Conservation (phyloP, 805 yeast species). For the Ogataea nakhonphanomensis region DNA sequence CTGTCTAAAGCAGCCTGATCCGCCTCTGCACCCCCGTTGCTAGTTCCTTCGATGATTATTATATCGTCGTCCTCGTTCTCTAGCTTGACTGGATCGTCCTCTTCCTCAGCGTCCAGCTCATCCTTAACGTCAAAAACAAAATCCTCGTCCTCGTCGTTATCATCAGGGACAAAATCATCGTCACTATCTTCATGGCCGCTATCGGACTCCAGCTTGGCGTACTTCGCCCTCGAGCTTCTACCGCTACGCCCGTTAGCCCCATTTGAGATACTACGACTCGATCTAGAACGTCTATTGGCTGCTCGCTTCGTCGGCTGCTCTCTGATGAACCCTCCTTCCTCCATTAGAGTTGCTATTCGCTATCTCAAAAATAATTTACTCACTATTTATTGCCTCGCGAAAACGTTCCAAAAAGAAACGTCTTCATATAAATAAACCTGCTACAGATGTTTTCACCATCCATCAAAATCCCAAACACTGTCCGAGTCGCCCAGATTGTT, state of each 20-base stretch:
- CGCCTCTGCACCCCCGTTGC: slow-evolving; percentile 8
- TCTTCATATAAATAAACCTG: too few relatives aligned
- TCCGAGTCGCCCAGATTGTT: slow-evolving; percentile 2
- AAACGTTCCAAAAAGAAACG: slow-evolving; percentile 5
- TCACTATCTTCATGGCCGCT: slow-evolving; percentile 10
- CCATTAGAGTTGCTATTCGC: slow-evolving; percentile 8
- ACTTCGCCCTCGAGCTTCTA: slow-evolving; percentile 9
- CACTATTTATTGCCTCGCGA: slow-evolving; percentile 6
- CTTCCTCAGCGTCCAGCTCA: slow-evolving; percentile 15
- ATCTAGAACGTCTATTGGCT: slow-evolving; percentile 14
- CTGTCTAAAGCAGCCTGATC: slow-evolving; percentile 20
- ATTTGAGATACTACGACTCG: slow-evolving; percentile 27
- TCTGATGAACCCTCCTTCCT: slow-evolving; percentile 42
- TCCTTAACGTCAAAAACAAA: slow-evolving; percentile 25
- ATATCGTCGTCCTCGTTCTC: slow-evolving; percentile 25
- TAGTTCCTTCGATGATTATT: slow-evolving; percentile 22
- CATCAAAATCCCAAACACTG: slow-evolving; percentile 28
- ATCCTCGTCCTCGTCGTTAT: slow-evolving; percentile 24
- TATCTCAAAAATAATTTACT: neutral
- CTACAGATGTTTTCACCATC: slow-evolving; percentile 22
- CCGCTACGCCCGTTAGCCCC: slow-evolving; percentile 17
- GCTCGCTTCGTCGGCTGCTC: slow-evolving; percentile 15
- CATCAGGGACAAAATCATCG: slow-evolving; percentile 16
- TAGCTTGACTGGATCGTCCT: slow-evolving; percentile 20
- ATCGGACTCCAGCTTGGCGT: slow-evolving; percentile 6